Conservation (phyloP, 306 rosid species). For the Acmispon strigosus region DNA sequence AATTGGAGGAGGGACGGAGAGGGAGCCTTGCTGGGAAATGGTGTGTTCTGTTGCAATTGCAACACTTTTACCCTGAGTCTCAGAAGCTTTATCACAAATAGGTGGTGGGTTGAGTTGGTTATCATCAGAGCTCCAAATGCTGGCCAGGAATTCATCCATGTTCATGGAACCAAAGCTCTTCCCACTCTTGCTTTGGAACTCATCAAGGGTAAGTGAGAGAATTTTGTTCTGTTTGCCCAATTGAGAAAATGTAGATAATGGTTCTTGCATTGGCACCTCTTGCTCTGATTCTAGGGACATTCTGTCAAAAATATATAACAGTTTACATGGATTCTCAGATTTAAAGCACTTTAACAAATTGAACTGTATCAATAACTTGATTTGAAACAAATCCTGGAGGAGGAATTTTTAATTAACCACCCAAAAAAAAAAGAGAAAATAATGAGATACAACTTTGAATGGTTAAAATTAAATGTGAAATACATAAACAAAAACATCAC, state of each 20-base stretch:
- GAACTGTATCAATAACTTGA: too few species aligned
- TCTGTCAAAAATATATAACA: too few species aligned
- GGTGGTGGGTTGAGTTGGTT: conserved; percentile 14
- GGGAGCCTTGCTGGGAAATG: conserved; percentile 13
- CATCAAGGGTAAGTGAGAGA: conserved; percentile 44
- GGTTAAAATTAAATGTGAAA: neutral
- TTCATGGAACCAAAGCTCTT: conserved; percentile 51
- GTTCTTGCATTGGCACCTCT: conserved; percentile 18
- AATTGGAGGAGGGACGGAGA: conserved; percentile 47
- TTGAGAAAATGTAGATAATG: conserved; percentile 9
- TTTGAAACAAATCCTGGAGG: neutral
- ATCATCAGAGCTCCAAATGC: conserved; percentile 52
- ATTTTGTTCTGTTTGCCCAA: conserved; percentile 31
- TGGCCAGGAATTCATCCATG: conserved; percentile 72
- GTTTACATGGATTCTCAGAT: too few species aligned
- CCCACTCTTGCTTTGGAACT: conserved; percentile 50
- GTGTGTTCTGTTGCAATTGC: neutral
- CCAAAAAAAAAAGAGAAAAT: neutral
- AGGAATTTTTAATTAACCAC: neutral
- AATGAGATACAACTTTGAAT: neutral
- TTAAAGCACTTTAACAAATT: too few species aligned
- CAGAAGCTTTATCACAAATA: neutral
- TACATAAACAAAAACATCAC: neutral
- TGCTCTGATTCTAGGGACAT: neutral
- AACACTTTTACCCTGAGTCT: neutral